Evolutionary conservation across 257 asterid genomes (phyloP).

Genomic region (Coffea eugenioides): DNA sequence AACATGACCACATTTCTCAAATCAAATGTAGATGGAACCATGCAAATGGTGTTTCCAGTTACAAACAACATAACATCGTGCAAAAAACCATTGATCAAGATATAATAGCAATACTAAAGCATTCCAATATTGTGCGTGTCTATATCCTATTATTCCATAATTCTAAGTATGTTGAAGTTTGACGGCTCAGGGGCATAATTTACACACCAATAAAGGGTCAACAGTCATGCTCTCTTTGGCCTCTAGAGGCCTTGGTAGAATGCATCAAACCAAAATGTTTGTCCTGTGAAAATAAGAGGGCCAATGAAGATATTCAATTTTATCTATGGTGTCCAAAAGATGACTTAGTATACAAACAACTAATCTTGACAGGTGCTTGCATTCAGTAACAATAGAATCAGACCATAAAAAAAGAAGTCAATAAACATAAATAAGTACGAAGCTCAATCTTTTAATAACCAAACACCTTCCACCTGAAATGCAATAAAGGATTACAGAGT

Average conservation of each 20-base stretch:
- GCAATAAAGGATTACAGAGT: background rate
- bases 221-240: background rate
- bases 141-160: too few relatives aligned
- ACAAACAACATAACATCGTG: too few relatives aligned
- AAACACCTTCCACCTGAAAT: background rate
- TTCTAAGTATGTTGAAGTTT: too few relatives aligned
- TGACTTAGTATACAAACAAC: background rate
- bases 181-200: too few relatives aligned
- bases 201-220: too few relatives aligned
- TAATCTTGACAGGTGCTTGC: background rate
- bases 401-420: background rate
- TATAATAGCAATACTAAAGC: too few relatives aligned
- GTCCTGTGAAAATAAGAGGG: background rate
- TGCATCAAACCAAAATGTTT: background rate
- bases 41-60: too few relatives aligned
- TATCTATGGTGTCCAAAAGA: background rate
- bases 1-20: too few relatives aligned
- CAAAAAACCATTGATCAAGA: too few relatives aligned
- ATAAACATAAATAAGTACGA: background rate
- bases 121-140: too few relatives aligned
- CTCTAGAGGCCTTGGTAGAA: background rate
- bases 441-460: background rate
- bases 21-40: too few relatives aligned
- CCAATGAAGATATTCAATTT: background rate
- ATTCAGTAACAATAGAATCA: background rate